A percentile compares a stretch with the other conserved stretches of the same genome.
Conservation (phyloP, 1,284 basidiomycete genomes). For the Agroathelia rolfsii region DNA sequence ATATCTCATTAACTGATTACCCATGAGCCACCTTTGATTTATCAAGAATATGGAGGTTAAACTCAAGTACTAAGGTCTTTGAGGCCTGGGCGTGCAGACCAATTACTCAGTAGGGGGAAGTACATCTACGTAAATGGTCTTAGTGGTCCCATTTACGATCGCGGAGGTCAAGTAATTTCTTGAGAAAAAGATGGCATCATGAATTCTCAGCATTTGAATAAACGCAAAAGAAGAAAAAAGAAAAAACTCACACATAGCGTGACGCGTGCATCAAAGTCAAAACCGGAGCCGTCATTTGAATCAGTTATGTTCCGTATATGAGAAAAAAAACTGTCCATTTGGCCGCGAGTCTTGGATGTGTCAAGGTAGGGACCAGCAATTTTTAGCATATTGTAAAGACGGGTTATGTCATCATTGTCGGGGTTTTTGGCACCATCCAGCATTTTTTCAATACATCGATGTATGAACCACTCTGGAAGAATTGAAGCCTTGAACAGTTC, state of each 20-base stretch:
- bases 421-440: conserved; percentile 62
- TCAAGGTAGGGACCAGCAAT: conserved; percentile 62
- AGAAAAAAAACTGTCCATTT: conserved; percentile 65
- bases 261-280: conserved; percentile 60
- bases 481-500: conserved; percentile 75
- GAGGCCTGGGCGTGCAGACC: too few relatives aligned
- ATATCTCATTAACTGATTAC: too few relatives aligned
- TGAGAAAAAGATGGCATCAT: conserved; percentile 2
- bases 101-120: too few relatives aligned
- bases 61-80: too few relatives aligned
- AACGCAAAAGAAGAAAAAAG: background rate
- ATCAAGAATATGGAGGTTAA: too few relatives aligned
- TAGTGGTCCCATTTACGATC: conserved; percentile 8
- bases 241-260: conserved; percentile 51
- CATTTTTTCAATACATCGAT: conserved; percentile 65
- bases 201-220: too few relatives aligned
- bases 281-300: conserved; percentile 35
- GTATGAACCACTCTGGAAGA: conserved; percentile 66
- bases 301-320: conserved; percentile 54
- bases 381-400: conserved; percentile 60
- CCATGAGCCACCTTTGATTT: too few relatives aligned
- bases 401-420: conserved; percentile 74
- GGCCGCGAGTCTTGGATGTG: conserved; percentile 39
- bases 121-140: too few relatives aligned
- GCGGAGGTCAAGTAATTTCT: conserved; percentile 12